phyloP scores from a whole-genome alignment of 2,329 filamentous ascomycete species.

The Ambrosiella beaveri region DNA sequence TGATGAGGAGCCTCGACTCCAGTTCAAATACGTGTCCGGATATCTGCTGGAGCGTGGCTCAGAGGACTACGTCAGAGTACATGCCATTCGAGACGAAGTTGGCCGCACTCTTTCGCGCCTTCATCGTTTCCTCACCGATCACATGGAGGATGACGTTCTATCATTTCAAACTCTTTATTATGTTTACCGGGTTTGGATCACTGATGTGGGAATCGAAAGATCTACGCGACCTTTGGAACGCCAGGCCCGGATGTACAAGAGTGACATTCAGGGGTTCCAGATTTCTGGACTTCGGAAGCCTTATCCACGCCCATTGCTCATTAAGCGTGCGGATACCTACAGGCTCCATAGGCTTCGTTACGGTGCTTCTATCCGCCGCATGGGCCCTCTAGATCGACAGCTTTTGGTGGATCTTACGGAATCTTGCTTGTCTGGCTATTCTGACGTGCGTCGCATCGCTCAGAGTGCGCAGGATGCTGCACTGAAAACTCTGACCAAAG shows the following conservation, averaged over 20 bases:
- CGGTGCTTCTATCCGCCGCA: conserved; percentile 73
- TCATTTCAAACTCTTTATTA: conserved; percentile 89
- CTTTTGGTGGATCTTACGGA: conserved; percentile 75
- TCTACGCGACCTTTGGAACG: conserved; percentile 87
- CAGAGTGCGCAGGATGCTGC: conserved; percentile 87
- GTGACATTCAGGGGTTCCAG: conserved; percentile 84
- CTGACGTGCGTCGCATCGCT: conserved; percentile 85
- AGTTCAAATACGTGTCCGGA: conserved; percentile 77
- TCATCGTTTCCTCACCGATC: conserved; percentile 63
- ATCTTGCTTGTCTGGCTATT: conserved; percentile 80
- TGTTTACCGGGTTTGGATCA: conserved; percentile 90
- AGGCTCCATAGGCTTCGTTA: conserved; percentile 87
- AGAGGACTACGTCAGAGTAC: conserved; percentile 55
- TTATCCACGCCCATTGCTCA: conserved; percentile 80
- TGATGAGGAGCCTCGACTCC: conserved; percentile 67
- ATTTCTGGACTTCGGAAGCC: conserved; percentile 81
- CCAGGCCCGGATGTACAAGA: conserved; percentile 64
- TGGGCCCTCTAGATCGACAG: conserved; percentile 75
- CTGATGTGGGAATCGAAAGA: conserved; percentile 89
- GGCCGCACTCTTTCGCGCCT: conserved; percentile 68
- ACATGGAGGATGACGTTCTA: conserved; percentile 87
- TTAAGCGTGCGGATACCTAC: conserved; percentile 86
- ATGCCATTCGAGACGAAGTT: conserved; percentile 62
- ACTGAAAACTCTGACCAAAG: conserved; percentile 76
- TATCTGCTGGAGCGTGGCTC: conserved; percentile 48